Conservation (phyloP, 106 monocot genomes). For the Cymbidium sinense region DNA sequence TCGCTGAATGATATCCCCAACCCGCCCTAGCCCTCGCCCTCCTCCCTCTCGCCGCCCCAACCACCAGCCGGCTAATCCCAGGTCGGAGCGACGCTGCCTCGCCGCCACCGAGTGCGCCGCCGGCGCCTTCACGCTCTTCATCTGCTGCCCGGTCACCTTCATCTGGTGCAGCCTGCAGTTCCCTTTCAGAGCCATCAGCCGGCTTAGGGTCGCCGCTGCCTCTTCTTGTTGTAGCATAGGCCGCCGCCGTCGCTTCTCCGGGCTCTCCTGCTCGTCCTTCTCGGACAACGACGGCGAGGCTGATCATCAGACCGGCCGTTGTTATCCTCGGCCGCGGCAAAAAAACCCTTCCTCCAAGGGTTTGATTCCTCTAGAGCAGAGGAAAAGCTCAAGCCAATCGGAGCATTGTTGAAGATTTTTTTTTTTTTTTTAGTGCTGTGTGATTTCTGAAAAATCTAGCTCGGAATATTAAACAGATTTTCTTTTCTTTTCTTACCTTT, state of each 20-base stretch:
- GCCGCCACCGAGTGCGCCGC: conserved; percentile 15
- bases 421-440: no score
- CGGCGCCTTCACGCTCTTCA: conserved; percentile 24
- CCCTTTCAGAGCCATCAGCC: conserved; percentile 8
- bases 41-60: not conserved
- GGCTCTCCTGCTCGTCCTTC: conserved; percentile 23
- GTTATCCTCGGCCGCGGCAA: not conserved
- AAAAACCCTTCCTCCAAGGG: not conserved
- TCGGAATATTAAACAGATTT: no score
- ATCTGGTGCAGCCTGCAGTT: conserved; percentile 29
- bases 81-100: not conserved
- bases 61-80: not conserved
- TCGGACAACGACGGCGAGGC: conserved; percentile 29
- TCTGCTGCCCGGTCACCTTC: conserved; percentile 24
- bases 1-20: no score
- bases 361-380: not conserved
- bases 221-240: not conserved
- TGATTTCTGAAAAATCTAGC: no score
- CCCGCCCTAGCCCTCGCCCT: no score
- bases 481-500: no score
- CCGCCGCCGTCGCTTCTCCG: not conserved
- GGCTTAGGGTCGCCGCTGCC: not conserved
- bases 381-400: not conserved
- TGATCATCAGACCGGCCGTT: not conserved
- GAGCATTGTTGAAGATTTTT: not conserved